Base-by-base conservation (phyloP, 2,329 filamentous ascomycete species). In the Aspergillus tanneri region DNA sequence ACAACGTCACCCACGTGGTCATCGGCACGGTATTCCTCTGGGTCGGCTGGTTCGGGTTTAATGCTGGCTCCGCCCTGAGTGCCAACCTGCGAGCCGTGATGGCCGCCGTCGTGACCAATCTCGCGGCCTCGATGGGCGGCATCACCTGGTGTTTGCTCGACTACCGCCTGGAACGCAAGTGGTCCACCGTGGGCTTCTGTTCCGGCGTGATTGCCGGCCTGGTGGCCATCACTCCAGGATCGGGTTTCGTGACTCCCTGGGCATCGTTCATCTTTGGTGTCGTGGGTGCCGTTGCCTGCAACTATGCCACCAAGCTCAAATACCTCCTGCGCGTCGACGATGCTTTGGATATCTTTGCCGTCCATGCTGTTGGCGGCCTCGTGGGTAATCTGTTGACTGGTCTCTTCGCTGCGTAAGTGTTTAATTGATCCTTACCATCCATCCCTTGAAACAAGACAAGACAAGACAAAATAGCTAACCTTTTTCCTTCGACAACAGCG, bases 1-100 rank as follows among this genome's bases (percentile, higher is more conserved):
- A 96, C 75, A 95, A 95, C 62, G 89, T 95, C 38, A 93, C 90
- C 3, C 88, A 95, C 68, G 90, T 96, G 58, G 89, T 95, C 43
- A 87, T 95, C 47, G 90, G 90, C 23, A 95, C 90, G 3, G 89
- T 95, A 38, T 95, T 96, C 73, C 83, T 96, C 12, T 96, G 90
- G 90, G 87, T 95, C 12, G 90, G 90, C 45, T 96, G 90, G 90
- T 95, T 95, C 63, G 90, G 90, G 39, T 96, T 96, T 82, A 96
- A 95, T 62, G 89, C 88, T 41, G 90, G 90, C 55, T 90, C 86
- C 12, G 90, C 89, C 11, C 76, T 93, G 46, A 78, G 84, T 40
- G 89, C 89, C 43, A 95, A 93, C 69, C 71, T 95, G 64, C 85
- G 90, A 40, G 88, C 88, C 36, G 80, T 95, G 60, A 90, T 95